Base-by-base conservation (phyloP, 2,329 filamentous ascomycete species). In the Simplicillium aogashimaense region DNA sequence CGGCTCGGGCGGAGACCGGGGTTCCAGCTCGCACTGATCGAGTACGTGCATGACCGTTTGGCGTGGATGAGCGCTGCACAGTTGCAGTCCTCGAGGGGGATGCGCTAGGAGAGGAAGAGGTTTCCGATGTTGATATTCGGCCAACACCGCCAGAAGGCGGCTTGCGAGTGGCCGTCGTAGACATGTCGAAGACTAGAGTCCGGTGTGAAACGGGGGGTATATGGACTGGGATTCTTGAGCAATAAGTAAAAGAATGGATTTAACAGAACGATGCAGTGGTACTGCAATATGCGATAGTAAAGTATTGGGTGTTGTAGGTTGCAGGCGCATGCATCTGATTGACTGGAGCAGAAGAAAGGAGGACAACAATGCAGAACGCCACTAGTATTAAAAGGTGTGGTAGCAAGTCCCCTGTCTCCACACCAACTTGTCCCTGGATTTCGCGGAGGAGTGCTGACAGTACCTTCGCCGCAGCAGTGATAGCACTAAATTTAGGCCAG, bases 1-100 rank as follows among this genome's bases (percentile, higher is more conserved):
- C 79, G 39, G 81, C 81, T 51, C 85, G 80, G 44, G 84, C 84
- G 45, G 85, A 86, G 16, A 86, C 74, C 28, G 81, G 76, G n/a
- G 74, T 74, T 40, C 71, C 72, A 29, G 66, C 66, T 52, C 84
- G 78, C 45, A 78, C 66, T 12, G 85, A 86, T 45, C 81, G 75
- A 36, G 74, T 78, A 45, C 81, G 73, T 40, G 70, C 65, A 46
- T 64, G 59, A 36, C 54, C 56, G 39, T 55, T 56, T 33, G 61
- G 55, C 18, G 63, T 62, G 37, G 76, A 71, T 17, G 74, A 65
- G 45, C 71, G 53, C 40, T 55, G 54, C 31, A 56, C n/a, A 9
- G 9, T 52, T 45, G 55, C 51, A 47, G 31, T 51, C 41, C 64
- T 63, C 31, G 66, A 58, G 9, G 63, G 58, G 28, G 69, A 62